Base-by-base conservation (phyloP, 129 eudicot species). In the Artemisia tridentata region DNA sequence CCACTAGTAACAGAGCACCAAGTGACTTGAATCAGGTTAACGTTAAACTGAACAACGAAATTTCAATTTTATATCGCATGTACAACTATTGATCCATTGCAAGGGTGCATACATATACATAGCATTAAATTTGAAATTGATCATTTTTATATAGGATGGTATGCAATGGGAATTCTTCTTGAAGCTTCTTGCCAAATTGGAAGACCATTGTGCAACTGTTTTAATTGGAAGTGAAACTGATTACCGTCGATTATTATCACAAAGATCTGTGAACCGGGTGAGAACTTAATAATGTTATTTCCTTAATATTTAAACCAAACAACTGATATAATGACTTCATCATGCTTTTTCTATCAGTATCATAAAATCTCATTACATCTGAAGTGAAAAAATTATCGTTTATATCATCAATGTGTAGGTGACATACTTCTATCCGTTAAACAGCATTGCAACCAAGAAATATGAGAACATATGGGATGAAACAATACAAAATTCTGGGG, bases 1-100 rank as follows among this genome's bases (percentile, higher is more conserved):
- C 99, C 69, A 95, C 99, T 63, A 95, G 97, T 88, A 95, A 95
- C 76, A 86, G 99, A 71, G 91, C 96, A 72, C 99, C 99, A 23
- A 75, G 79, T 73, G 99, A 95, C 63, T 83, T 95, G 71, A 95
- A 95, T 81, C 95, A 90, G 93, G 99, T 93, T 29, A 45, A 48
- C 11, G 48, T 14, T 56, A 38, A 57, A 66, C 46, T 61, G 54
- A 50, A 47, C 15, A 16, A 50, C 0, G 6, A 6, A 18, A 27
- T 20, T 47, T 38, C 2, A 38, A 34, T 16, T 11, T 9, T 60
- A 23, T 49, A 21, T 25, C 48, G 20, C 53, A 12, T 54, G 17
- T 69, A 53, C 10, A 31, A 25, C 29, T 29, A 68, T 68, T 51
- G 31, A 67, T 17, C 49, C 20, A 13, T 67, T 48, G 9, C 59